Evolutionary conservation across 1,139 yeast species (phyloP), one percentile per base, ranked within the genome.

Genomic region (Kodamaea alishanica): DNA sequence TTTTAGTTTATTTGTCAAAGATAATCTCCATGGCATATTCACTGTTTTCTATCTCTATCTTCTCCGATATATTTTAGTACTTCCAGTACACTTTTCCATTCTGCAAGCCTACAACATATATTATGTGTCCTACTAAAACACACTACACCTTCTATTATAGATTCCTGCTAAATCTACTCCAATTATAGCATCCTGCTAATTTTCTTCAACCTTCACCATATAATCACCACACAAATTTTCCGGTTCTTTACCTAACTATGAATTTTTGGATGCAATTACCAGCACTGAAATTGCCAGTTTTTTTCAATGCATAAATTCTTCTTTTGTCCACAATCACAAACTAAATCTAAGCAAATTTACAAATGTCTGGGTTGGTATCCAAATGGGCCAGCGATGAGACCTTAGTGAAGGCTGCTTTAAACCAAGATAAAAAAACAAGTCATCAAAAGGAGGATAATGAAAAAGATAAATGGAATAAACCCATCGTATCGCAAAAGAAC

Each of bases 341-440:
- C 15, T 9, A 20, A 8, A n/a, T n/a, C 12, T 9, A 26, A 10
- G 15, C 27, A 20, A 34, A 20, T 20, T 10, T n/a, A 20, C 5
- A 20, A 12, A 65, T 63, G 68, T 43, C 63, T 26, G 64, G 54
- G 9, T 56, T 68, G 36, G 67, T 59, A 10, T 68, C 73, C 5
- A 60, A 55, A 48, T 68, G 73, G 73, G 73, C 74, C 8, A 48
- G 50, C 6, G 68, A 62, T 31, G 61, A 54, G 11, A 45, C 55
- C 5, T 51, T 63, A 35, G 62, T 60, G 9, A 39, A 46, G 23
- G 43, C 54, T 28, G 65, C 69, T 5, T 38, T 47, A 6, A 36
- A 39, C 7, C 65, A 60, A 38, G 68, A 63, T 33, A 44, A 37
- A 9, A 36, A 22, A 5, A 33, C 20, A 9, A 15, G 26, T 30